phyloP scores from a whole-genome alignment of 441 rosid species.

The Viola pubescens region DNA sequence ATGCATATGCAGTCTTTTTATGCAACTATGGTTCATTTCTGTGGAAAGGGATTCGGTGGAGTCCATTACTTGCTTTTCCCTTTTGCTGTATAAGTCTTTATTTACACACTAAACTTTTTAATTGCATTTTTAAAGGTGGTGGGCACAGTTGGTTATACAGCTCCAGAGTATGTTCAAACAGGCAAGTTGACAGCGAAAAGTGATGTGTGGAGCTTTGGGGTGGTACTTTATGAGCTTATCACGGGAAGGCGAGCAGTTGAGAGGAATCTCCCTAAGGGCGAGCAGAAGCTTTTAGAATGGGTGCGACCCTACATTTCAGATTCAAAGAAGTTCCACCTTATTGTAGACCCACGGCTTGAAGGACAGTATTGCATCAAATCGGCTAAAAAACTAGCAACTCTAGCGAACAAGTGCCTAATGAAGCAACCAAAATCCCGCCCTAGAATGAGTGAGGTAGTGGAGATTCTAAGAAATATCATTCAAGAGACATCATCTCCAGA shows the following conservation, averaged over 20 bases:
- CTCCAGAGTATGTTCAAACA: slow-evolving; percentile 91
- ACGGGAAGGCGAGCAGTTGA: slow-evolving; percentile 87
- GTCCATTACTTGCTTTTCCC: no score
- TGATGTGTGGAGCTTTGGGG: slow-evolving; percentile 99
- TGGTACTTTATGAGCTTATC: slow-evolving; percentile 81
- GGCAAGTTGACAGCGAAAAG: slow-evolving; percentile 87
- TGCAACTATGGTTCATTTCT: no score
- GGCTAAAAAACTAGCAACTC: slow-evolving; percentile 63
- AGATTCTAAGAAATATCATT: slow-evolving; percentile 54
- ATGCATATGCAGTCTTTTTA: no score
- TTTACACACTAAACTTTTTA: neutral
- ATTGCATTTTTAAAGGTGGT: slow-evolving; percentile 50
- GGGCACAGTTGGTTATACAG: slow-evolving; percentile 93
- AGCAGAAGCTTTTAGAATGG: slow-evolving; percentile 95
- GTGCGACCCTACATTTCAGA: slow-evolving; percentile 81
- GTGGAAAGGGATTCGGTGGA: no score
- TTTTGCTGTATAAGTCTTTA: no score
- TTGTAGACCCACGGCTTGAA: slow-evolving; percentile 75
- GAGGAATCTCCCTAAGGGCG: slow-evolving; percentile 71
- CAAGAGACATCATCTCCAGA: slow-evolving; percentile 32
- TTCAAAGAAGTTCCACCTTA: slow-evolving; percentile 69
- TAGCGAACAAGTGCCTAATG: slow-evolving; percentile 77
- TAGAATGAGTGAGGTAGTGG: slow-evolving; percentile 84
- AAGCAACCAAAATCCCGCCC: slow-evolving; percentile 85
- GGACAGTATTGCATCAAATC: slow-evolving; percentile 58